Evolutionary conservation across 257 asterid species (phyloP).

Genomic region (Lavandula angustifolia): DNA sequence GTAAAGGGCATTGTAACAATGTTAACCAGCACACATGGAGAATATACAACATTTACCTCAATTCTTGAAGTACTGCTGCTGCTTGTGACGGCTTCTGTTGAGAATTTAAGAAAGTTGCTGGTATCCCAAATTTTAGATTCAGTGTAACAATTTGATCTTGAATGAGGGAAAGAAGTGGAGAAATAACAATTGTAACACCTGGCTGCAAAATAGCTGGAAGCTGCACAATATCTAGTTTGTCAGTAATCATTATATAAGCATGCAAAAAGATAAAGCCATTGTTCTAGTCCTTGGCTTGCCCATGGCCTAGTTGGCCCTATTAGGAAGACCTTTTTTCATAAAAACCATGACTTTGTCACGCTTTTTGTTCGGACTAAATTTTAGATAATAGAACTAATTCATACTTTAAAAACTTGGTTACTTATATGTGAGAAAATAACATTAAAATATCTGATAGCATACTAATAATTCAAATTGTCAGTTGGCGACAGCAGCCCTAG

Average conservation of each 20-base stretch:
- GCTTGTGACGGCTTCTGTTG: constrained; percentile 84
- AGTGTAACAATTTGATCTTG: constrained; percentile 96
- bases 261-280: background rate
- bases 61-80: constrained; percentile 77
- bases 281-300: background rate
- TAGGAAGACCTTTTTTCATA: background rate
- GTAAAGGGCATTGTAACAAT: background rate
- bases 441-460: constrained; percentile 1
- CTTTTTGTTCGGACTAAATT: background rate
- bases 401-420: background rate
- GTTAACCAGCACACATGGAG: constrained; percentile 12
- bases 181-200: constrained; percentile 88
- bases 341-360: background rate
- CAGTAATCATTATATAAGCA: constrained; percentile 9
- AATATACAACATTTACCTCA: constrained; percentile 55
- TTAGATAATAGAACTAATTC: background rate
- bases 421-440: background rate
- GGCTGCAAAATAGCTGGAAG: constrained; percentile 82
- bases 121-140: constrained; percentile 86
- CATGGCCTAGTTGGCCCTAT: background rate
- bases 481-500: background rate
- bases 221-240: constrained; percentile 49
- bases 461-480: background rate
- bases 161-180: constrained; percentile 98
- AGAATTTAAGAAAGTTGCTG: constrained; percentile 95